Evolutionary conservation across 345 rosid genomes (phyloP).

Genomic region (Viola odorata): DNA sequence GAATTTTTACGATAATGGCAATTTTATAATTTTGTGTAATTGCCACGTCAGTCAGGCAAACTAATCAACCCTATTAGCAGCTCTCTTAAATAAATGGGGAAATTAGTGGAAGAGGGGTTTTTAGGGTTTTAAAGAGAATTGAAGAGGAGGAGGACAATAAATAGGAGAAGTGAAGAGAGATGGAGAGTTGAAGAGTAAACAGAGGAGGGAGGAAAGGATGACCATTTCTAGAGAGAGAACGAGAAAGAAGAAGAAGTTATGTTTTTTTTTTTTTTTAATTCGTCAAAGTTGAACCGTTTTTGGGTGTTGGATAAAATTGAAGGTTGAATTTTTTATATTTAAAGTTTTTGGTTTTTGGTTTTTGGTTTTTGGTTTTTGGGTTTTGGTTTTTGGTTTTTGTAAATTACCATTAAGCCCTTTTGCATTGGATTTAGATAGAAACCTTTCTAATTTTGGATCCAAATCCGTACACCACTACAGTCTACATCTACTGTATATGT

Average conservation of each 20-base stretch:
- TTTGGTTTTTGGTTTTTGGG: too few species aligned
- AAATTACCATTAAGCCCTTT: too few species aligned
- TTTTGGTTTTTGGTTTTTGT: too few species aligned
- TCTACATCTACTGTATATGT: too few species aligned
- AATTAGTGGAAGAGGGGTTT: background rate
- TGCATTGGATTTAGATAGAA: too few species aligned
- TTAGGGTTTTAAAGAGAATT: conserved; percentile 16
- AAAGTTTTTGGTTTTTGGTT: too few species aligned
- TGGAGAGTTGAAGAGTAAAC: conserved; percentile 8
- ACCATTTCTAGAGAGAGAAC: conserved; percentile 14
- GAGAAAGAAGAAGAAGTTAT: background rate
- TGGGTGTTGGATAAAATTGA: background rate
- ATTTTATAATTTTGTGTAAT: too few species aligned
- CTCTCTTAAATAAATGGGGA: conserved; percentile 5
- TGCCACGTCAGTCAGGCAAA: conserved; percentile 52
- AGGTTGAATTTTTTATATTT: background rate
- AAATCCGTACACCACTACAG: too few species aligned
- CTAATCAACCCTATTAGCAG: conserved; percentile 57
- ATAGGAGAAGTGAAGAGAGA: background rate
- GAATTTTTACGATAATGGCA: too few species aligned
- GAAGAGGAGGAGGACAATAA: background rate
- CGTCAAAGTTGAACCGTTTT: background rate
- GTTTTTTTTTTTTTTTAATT: background rate
- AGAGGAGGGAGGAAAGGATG: background rate
- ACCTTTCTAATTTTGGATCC: too few species aligned